A percentile compares a stretch with the other conserved stretches of the same genome.
These are phyloP conservation scores for Pseudognaphalium luteoalbum DNA, from an alignment of 129 eudicot species.

Conservation along the genomic window DNA sequence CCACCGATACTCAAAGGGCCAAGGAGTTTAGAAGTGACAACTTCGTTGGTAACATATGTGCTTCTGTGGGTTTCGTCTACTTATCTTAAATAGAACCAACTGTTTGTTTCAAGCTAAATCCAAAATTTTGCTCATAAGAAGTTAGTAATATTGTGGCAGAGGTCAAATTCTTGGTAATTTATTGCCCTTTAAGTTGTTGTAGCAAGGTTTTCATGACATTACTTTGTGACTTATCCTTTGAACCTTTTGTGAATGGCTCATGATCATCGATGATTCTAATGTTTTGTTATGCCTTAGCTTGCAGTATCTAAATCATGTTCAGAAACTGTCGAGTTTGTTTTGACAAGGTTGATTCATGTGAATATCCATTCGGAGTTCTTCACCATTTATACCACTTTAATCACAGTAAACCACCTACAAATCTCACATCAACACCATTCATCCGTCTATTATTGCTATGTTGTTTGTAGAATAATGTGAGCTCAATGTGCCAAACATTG, in stretches of 20 bases:
- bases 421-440: slow-evolving; percentile 7
- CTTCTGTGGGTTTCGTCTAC: slow-evolving; percentile 95
- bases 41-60: slow-evolving; percentile 81
- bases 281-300: slow-evolving; percentile 6
- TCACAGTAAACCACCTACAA: background rate
- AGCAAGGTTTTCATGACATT: slow-evolving; percentile 24
- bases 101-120: slow-evolving; percentile 21
- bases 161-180: slow-evolving; percentile 16
- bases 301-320: background rate
- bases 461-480: slow-evolving; percentile 18
- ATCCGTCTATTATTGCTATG: background rate
- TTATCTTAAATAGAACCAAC: slow-evolving; percentile 60
- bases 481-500: background rate
- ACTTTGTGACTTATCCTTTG: slow-evolving; percentile 20
- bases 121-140: slow-evolving; percentile 37
- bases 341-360: background rate
- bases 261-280: slow-evolving; percentile 10
- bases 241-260: slow-evolving; percentile 18
- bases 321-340: background rate
- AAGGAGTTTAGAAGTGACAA: slow-evolving; percentile 91
- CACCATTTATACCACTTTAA: background rate
- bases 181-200: slow-evolving; percentile 26
- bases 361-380: background rate
- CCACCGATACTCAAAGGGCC: slow-evolving; percentile 89
- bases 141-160: slow-evolving; percentile 29